Base-by-base conservation (phyloP, 2,329 filamentous ascomycete genomes). In the Pseudopithomyces maydicus region DNA sequence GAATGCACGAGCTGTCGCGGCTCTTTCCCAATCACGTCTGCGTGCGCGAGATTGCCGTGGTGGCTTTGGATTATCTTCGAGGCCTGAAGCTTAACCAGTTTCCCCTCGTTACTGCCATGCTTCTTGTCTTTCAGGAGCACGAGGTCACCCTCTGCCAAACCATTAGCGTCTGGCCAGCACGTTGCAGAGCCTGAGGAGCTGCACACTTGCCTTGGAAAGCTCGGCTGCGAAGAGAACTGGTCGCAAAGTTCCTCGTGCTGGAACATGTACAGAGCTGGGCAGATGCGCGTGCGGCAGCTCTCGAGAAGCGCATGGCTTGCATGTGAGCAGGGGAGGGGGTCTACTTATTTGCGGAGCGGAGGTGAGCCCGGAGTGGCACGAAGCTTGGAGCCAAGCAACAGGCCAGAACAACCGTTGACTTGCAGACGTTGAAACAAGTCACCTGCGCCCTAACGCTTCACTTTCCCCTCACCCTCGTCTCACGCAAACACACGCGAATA, bases 11-110 rank as follows among this genome's bases (percentile, higher is more conserved):
- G 68, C 62, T 90, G 86, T 58, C 88, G 82, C 4, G 84, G 72
- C 39, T 77, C 75, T 59, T 82, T 84, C 38, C 88, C 89, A 66
- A 93, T 88, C 54, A 92, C 84, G 36, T 86, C 81, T 51, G 77
- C 73, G 52, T 84, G 82, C 0, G 72, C 59, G 11, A 88, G 66
- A 0, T 69, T 69, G 6, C 84, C 84, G 33, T 79, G 79, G 52
- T 86, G 78, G 10, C 74, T 79, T 10, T 78, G 65, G 2, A 74
- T 69, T 1, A 50, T 60, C 33, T 71, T 72, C 11, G 70, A 66
- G 2, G 68, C 53, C 19, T 73, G 68, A 11, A 84, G 69, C 48
- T 72, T 74, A 3, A 77, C 68, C 46, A 82, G 70, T 26, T 72
- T 67, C 3, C 78, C 78, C 22, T 76, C 67, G 17, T 74, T 67